Evolutionary conservation across 805 yeast genomes (phyloP).

Genomic region (Lachancea dasiensis): DNA sequence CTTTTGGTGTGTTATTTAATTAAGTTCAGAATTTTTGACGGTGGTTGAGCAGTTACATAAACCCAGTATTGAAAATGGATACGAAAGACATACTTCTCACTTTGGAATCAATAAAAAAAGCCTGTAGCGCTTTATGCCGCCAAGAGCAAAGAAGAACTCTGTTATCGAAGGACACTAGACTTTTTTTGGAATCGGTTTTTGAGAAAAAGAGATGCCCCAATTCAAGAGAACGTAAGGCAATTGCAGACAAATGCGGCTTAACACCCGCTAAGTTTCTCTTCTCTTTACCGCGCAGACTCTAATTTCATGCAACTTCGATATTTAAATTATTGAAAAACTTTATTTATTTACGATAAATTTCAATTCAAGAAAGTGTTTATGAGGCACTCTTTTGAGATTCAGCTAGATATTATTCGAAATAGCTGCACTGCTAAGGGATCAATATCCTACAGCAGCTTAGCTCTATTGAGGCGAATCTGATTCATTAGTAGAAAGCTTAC

Average conservation of each 20-base stretch:
- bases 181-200: conserved; percentile 18
- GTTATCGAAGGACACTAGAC: conserved; percentile 13
- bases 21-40: background rate
- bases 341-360: no score
- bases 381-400: no score
- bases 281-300: no score
- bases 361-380: no score
- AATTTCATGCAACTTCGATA: no score
- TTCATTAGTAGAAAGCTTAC: no score
- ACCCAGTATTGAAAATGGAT: conserved; percentile 6
- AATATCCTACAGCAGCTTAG: no score
- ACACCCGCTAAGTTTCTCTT: no score
- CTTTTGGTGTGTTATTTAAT: conserved; percentile 2
- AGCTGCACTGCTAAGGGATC: no score
- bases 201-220: conserved; percentile 18
- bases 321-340: no score
- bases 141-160: conserved; percentile 6
- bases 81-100: conserved; percentile 7
- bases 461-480: no score
- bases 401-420: no score
- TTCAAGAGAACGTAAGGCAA: conserved; percentile 20
- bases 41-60: background rate
- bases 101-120: conserved; percentile 6
- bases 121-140: conserved; percentile 6
- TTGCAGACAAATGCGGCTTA: conserved; percentile 20